A percentile compares a stretch with the other conserved stretches of the same genome.
Evolutionary conservation across 2,329 filamentous ascomycete genomes (phyloP).

Genomic region (Cladosporium austrohemisphaericum): DNA sequence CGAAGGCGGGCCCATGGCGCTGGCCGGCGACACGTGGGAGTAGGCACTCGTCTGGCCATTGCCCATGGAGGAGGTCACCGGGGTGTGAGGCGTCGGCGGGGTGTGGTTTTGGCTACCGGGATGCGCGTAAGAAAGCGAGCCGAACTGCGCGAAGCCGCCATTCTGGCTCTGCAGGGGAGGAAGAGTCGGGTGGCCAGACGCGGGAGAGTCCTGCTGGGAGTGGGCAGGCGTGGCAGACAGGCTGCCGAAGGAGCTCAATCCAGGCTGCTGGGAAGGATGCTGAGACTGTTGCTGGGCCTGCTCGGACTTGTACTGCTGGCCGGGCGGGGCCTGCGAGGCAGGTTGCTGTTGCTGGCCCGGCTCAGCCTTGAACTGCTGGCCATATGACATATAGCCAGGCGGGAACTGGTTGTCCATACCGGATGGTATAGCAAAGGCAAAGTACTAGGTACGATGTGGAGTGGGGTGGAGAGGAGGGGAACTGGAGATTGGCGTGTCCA

Average conservation of each 20-base stretch:
- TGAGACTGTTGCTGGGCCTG: slow-evolving; percentile 24
- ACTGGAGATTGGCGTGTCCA: slow-evolving; percentile 18
- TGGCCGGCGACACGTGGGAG: slow-evolving; percentile 30
- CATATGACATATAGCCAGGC: slow-evolving; percentile 26
- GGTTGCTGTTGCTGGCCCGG: slow-evolving; percentile 22
- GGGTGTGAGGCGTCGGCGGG: slow-evolving; percentile 34
- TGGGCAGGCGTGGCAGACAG: slow-evolving; percentile 24
- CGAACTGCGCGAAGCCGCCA: slow-evolving; percentile 32
- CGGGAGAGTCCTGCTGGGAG: slow-evolving; percentile 19
- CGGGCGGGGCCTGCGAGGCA: slow-evolving; percentile 19
- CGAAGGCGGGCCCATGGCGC: slow-evolving; percentile 35
- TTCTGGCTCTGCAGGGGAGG: slow-evolving; percentile 34
- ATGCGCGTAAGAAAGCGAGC: slow-evolving; percentile 32
- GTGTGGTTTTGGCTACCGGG: slow-evolving; percentile 31
- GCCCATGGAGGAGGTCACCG: slow-evolving; percentile 29
- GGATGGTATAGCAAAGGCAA: slow-evolving; percentile 13
- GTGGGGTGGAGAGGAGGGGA: slow-evolving; percentile 17
- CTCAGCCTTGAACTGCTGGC: slow-evolving; percentile 20
- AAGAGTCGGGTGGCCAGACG: slow-evolving; percentile 30
- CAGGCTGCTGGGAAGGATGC: slow-evolving; percentile 18
- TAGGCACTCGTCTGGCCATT: slow-evolving; percentile 26
- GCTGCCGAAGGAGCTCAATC: slow-evolving; percentile 24
- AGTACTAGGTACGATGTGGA: slow-evolving; percentile 14
- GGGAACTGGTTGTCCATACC: slow-evolving; percentile 28
- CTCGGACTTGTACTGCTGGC: slow-evolving; percentile 20